phyloP scores from a whole-genome alignment of 176 grass and related monocot species.

The Microstegium vimineum region DNA sequence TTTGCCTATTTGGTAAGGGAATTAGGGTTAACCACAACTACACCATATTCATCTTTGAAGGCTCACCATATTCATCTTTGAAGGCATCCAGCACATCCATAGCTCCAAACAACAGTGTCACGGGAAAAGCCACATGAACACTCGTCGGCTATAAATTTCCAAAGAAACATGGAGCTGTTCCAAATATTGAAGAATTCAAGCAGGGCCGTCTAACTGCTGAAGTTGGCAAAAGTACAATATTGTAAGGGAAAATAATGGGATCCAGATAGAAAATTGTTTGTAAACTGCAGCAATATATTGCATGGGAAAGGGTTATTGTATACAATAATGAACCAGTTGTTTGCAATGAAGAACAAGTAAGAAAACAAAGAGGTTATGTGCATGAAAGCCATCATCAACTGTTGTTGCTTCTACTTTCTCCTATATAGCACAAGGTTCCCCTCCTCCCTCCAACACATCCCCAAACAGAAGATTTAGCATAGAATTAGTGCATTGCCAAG shows the following conservation, averaged over 20 bases:
- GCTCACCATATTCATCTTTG: conserved; percentile 72
- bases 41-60: conserved; percentile 76
- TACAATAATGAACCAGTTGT: neutral
- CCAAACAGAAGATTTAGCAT: neutral
- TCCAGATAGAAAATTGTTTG: neutral
- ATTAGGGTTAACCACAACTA: conserved; percentile 44
- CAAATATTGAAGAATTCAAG: conserved; percentile 24
- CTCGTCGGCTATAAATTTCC: conserved; percentile 16
- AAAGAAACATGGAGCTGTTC: neutral
- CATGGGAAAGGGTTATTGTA: neutral
- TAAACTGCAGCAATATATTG: neutral
- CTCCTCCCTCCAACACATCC: neutral
- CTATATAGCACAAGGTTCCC: neutral
- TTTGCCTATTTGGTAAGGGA: conserved; percentile 31
- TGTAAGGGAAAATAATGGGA: neutral
- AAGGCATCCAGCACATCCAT: conserved; percentile 48
- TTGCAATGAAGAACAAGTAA: neutral
- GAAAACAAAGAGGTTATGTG: neutral
- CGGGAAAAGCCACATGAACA: conserved; percentile 29
- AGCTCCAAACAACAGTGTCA: conserved; percentile 30
- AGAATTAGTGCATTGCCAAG: neutral
- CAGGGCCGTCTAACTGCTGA: conserved; percentile 22
- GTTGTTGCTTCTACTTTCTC: neutral
- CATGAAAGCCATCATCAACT: conserved; percentile 12
- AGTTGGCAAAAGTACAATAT: conserved; percentile 26